Percentiles rank a stretch among this genome's conserved stretches.
These are phyloP conservation scores for Diphasiastrum complanatum DNA, from an alignment of 83 land plant genomes.

Conservation along the genomic window DNA sequence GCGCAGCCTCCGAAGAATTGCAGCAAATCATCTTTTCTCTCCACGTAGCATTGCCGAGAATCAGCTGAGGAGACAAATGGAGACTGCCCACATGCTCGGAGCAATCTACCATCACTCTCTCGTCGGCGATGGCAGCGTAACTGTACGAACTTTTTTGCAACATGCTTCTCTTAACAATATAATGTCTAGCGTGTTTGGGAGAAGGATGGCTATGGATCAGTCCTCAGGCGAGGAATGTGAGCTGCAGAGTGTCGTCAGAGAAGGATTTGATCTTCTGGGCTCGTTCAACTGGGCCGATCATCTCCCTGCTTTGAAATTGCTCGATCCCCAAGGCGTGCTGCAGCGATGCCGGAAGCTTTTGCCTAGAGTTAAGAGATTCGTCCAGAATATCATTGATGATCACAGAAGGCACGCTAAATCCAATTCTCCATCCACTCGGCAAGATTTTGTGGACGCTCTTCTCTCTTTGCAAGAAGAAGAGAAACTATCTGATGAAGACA, in stretches of 20 bases:
- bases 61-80: background rate
- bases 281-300: too few relatives aligned
- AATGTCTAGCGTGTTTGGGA: background rate
- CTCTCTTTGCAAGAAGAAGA: background rate
- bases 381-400: too few relatives aligned
- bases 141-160: too few relatives aligned
- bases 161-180: slow-evolving; percentile 1
- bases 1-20: slow-evolving; percentile 8
- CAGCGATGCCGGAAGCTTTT: background rate
- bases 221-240: too few relatives aligned
- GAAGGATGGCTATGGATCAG: background rate
- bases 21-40: slow-evolving; percentile 4
- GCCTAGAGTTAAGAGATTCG: background rate
- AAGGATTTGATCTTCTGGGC: too few relatives aligned
- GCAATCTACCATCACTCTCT: background rate
- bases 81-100: background rate
- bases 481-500: background rate
- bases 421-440: background rate
- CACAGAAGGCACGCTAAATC: background rate
- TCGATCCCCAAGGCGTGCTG: background rate
- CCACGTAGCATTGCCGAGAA: background rate
- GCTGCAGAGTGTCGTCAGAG: too few relatives aligned
- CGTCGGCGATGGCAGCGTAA: background rate
- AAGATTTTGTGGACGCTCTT: slow-evolving; percentile 1
- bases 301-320: background rate